Base-by-base conservation (phyloP, 306 rosid genomes). In the Dryas drummondii region DNA sequence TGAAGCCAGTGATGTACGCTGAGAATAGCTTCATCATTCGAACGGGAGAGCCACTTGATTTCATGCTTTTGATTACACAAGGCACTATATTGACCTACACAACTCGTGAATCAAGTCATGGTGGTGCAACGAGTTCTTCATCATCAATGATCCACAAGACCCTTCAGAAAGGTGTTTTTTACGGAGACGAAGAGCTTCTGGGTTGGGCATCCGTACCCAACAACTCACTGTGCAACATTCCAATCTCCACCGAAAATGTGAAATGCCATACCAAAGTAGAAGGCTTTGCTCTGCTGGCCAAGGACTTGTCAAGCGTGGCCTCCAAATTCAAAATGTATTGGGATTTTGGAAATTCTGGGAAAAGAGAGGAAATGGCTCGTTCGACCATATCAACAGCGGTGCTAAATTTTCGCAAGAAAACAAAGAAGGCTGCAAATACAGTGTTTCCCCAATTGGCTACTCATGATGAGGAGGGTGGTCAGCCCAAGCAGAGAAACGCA, bases 231-330 rank as follows among this genome's bases (percentile, higher is more conserved):
- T 76, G 77, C 4, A 71, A 83, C 60, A 82, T 85, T 68, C 89
- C 89, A 16, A 74, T 60, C 41, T 83, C 88, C 15, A 62, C 83
- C 4, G 71, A 68, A 64, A 79, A 84, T 5, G 87, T 83, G n/a
- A 78, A 66, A 48, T 70, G 85, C 44, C 73, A 79, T 12, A 32
- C 70, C 66, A 85, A 83, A 76, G 91, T 85, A 0, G 86, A 85
- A 74, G 80, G 80, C 40, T 57, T 55, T 16, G 9, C 27, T 27
- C 67, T 66, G 1, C 44, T 15, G 67, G 56, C 66, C 58, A 6
- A 7, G 0, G 68, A 66, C 58, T 55, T 76, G 68, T 12, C 9
- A n/a, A 10, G 44, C 17, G 16, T 59, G 10, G 8, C 27, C 41
- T 58, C 64, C 42, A 1, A 10, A 22, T 1, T 0, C 64, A 14